Conservation (phyloP, 2,329 filamentous ascomycete genomes). For the Cadophora luteo-olivacea region DNA sequence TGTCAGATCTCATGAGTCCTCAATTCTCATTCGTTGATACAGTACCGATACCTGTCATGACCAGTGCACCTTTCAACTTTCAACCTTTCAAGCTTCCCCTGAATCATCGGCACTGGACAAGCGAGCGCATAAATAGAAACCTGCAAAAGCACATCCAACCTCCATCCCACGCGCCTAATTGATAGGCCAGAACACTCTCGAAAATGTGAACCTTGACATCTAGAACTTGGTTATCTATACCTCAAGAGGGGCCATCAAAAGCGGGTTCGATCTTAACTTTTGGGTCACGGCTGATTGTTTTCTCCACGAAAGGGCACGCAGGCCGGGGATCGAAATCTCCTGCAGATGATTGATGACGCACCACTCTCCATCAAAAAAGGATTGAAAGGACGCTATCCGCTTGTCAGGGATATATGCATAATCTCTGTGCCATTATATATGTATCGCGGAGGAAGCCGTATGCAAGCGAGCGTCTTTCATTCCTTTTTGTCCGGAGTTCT, state of each 20-base stretch:
- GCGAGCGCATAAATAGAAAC: too few species aligned
- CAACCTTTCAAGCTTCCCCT: background rate
- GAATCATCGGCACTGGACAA: background rate
- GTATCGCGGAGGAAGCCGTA: background rate
- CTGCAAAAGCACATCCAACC: too few species aligned
- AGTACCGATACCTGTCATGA: too few species aligned
- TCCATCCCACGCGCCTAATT: background rate
- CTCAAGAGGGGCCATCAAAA: too few species aligned
- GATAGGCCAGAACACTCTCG: background rate
- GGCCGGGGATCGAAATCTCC: constrained; percentile 2
- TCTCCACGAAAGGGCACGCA: background rate
- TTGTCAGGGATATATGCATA: constrained; percentile 5
- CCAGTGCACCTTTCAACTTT: background rate
- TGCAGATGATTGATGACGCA: constrained; percentile 2
- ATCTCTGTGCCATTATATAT: background rate
- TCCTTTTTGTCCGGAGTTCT: background rate
- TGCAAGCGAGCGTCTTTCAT: background rate
- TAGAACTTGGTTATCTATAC: too few species aligned
- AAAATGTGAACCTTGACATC: background rate
- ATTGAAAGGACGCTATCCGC: background rate
- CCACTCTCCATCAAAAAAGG: background rate
- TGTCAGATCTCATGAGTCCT: background rate
- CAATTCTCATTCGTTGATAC: too few species aligned
- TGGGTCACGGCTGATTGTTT: background rate
- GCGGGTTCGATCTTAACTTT: too few species aligned